Percentiles rank a stretch among this genome's conserved stretches.
phyloP scores from a whole-genome alignment of 2,329 filamentous ascomycete genomes.

The Colletotrichum graminicola region DNA sequence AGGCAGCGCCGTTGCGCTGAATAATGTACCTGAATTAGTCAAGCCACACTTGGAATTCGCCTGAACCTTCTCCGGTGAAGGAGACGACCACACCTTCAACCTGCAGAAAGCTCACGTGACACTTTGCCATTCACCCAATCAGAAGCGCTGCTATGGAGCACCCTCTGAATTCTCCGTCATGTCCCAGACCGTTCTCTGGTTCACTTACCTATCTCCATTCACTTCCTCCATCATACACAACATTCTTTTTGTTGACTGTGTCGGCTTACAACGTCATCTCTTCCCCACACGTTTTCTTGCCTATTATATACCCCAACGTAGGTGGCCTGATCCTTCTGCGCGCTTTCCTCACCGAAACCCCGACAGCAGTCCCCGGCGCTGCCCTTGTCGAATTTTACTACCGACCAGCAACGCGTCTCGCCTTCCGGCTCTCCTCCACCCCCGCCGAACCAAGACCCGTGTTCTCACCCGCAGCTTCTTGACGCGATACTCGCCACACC shows the following conservation, averaged over 20 bases:
- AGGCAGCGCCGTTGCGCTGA: conserved; percentile 15
- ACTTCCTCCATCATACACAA: conserved; percentile 30
- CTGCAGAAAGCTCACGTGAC: conserved; percentile 1
- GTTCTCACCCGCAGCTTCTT: conserved; percentile 25
- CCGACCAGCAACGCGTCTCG: conserved; percentile 29
- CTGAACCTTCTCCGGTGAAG: conserved; percentile 7
- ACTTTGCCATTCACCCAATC: neutral
- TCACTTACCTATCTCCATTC: conserved; percentile 3
- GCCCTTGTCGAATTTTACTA: conserved; percentile 17
- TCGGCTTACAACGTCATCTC: conserved; percentile 19
- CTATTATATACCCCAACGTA: conserved; percentile 30
- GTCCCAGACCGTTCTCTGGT: conserved; percentile 24
- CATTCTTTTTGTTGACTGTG: conserved; percentile 32
- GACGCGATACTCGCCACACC: conserved; percentile 19
- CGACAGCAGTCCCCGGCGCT: conserved; percentile 9
- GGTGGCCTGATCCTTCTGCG: neutral
- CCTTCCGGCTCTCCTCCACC: conserved; percentile 22
- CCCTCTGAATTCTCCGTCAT: conserved; percentile 24
- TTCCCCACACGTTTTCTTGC: neutral
- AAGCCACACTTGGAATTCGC: conserved; percentile 21
- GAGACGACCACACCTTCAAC: neutral
- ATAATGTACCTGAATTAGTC: conserved; percentile 24
- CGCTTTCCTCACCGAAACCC: conserved; percentile 1
- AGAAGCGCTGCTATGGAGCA: conserved; percentile 12
- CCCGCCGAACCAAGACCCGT: conserved; percentile 9